phyloP scores from a whole-genome alignment of 106 monocot genomes.

The Apostasia shenzhenica region DNA sequence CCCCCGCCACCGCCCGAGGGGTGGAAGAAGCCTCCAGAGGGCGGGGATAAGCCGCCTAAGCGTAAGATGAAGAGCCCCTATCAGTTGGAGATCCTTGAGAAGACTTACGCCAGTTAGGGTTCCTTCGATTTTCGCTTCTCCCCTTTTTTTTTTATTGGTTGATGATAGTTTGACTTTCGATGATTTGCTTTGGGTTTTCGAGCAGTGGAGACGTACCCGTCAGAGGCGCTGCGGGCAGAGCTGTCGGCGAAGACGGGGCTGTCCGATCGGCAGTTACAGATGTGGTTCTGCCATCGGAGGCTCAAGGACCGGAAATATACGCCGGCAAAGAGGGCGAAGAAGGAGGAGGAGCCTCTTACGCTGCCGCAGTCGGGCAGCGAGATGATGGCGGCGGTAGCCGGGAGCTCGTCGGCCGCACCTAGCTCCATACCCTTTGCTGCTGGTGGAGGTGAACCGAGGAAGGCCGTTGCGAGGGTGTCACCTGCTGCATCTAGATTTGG shows the following conservation, averaged over 20 bases:
- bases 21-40: constrained; percentile 23
- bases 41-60: constrained; percentile 47
- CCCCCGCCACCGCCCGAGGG: constrained; percentile 22
- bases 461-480: constrained; percentile 27
- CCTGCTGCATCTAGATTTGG: constrained; percentile 34
- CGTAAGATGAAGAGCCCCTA: constrained; percentile 97
- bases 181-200: constrained; percentile 9
- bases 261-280: constrained; percentile 93
- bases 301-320: constrained; percentile 75
- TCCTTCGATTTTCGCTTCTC: neutral
- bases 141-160: neutral
- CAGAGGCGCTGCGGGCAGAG: constrained; percentile 65
- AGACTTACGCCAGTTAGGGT: constrained; percentile 70
- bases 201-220: constrained; percentile 74
- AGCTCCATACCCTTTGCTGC: constrained; percentile 19
- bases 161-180: constrained; percentile 9
- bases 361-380: neutral
- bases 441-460: constrained; percentile 30
- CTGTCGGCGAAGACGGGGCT: constrained; percentile 81
- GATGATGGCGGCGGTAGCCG: constrained; percentile 7
- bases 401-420: constrained; percentile 3
- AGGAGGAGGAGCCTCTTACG: constrained; percentile 21
- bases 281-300: constrained; percentile 99
- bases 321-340: constrained; percentile 24
- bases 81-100: constrained; percentile 91